These are phyloP conservation scores for Dryas octopetala DNA, from an alignment of 306 rosid species.

Conservation along the genomic window DNA sequence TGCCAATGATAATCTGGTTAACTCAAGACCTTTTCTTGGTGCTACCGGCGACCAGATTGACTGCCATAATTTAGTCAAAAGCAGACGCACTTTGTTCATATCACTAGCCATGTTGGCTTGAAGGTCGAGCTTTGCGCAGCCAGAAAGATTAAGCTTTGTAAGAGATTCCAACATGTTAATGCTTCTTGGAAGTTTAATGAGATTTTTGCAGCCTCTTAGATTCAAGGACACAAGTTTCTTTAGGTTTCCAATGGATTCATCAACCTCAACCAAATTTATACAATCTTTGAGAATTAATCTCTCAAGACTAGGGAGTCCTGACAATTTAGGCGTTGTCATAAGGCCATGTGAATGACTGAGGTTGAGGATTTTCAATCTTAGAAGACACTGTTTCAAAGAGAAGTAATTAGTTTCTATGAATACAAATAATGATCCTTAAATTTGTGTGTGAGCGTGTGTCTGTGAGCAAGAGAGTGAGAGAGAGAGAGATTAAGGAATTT, in stretches of 20 bases:
- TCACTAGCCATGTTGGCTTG: not conserved
- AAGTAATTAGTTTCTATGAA: too few relatives aligned
- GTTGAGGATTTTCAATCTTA: not conserved
- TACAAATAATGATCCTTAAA: too few relatives aligned
- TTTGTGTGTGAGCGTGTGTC: too few relatives aligned
- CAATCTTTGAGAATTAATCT: slow-evolving; percentile 10
- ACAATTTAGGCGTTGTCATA: not conserved
- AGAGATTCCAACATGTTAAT: not conserved
- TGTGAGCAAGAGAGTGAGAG: too few relatives aligned
- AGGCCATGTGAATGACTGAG: slow-evolving; percentile 14
- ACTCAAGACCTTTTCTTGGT: not conserved
- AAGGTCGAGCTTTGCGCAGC: slow-evolving; percentile 7
- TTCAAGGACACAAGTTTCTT: slow-evolving; percentile 1
- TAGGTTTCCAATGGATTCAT: slow-evolving; percentile 10
- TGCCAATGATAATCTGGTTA: not conserved
- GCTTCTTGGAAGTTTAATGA: not conserved
- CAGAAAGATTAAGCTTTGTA: not conserved
- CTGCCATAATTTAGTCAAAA: too few relatives aligned
- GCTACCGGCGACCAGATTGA: not conserved
- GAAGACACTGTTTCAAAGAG: too few relatives aligned
- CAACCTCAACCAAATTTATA: not conserved
- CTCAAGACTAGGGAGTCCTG: not conserved
- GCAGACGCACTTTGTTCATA: too few relatives aligned
- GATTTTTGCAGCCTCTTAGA: slow-evolving; percentile 4
- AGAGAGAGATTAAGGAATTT: too few relatives aligned